Evolutionary conservation across 2,329 filamentous ascomycete species (phyloP), one percentile per base, ranked within the genome.

Genomic region (Fusarium miscanthi): DNA sequence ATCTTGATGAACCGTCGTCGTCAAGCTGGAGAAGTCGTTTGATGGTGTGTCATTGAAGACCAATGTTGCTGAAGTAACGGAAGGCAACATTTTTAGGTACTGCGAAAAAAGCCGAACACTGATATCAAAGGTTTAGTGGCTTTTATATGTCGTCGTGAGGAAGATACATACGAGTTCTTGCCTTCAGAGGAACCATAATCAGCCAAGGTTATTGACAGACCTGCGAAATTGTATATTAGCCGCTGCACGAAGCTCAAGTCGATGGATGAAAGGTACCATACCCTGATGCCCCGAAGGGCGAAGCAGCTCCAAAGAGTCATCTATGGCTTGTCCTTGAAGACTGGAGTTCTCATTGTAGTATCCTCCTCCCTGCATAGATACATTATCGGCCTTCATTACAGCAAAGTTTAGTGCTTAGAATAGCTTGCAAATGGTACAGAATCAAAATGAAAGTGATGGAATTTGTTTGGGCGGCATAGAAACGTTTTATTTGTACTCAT

Each of bases 261-360:
- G 11, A 12, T 3, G 2, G 0, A 12, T 7, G 5, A 6, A 23
- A 7, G 7, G 7, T 1, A 27, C 0, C 19, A 11, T 37, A 37
- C 41, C 23, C 1, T 2, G 7, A 23, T 27, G 2, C 0, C 0
- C 7, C 0, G 23, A 13, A 8, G 8, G 23, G 8, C 2, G 2
- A 3, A 57, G 17, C 1, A 49, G 19, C 13, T 25, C 23, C 8
- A 57, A 9, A 4, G 31, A 57, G 4, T 14, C n/a, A 2, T 49
- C 31, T 21, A 49, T 49, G 0, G 40, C 41, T 8, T 27, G 17
- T 0, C 9, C 54, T 30, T 57, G 31, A 37, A 57, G 54, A 17
- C 5, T 16, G 6, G 23, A 48, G 11, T 57, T 6, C 4, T 57
- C 41, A 11, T 57, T 57, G 19, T 57, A 57, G n/a, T n/a, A 49